Conservation (phyloP, 306 rosid species). For the Herpetospermum pedunculosum region DNA sequence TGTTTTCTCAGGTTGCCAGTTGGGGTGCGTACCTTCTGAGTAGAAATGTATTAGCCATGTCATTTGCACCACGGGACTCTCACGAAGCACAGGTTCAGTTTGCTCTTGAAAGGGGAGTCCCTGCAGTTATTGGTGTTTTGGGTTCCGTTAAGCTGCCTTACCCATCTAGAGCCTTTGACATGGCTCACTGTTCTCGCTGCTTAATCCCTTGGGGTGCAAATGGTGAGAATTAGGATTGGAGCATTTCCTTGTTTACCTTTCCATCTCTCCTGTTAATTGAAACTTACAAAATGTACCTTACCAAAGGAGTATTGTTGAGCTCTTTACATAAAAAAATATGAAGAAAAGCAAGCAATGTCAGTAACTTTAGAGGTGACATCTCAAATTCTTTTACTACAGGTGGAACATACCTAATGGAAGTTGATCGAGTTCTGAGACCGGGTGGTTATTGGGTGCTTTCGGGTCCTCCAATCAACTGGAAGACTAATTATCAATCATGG, state of each 20-base stretch:
- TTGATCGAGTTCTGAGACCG: conserved; percentile 92
- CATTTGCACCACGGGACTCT: conserved; percentile 93
- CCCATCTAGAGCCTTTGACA: conserved; percentile 90
- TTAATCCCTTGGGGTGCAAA: conserved; percentile 89
- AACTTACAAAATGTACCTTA: not conserved
- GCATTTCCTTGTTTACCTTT: not conserved
- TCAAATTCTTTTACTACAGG: conserved; percentile 28
- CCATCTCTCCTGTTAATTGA: not conserved
- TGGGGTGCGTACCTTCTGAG: conserved; percentile 97
- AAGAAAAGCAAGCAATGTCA: not conserved
- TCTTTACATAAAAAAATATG: not conserved
- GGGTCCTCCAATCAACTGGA: conserved; percentile 97
- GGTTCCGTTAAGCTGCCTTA: conserved; percentile 82
- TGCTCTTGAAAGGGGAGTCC: conserved; percentile 96
- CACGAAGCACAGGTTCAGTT: conserved; percentile 98
- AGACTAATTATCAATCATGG: conserved; percentile 65
- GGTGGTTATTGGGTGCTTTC: conserved; percentile 99
- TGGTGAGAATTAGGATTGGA: conserved; percentile 36
- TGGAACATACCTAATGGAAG: conserved; percentile 85
- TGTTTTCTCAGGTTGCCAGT: conserved; percentile 72
- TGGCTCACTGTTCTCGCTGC: conserved; percentile 99
- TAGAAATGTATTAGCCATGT: conserved; percentile 83
- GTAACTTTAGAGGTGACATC: not conserved
- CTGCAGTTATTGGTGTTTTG: conserved; percentile 87
- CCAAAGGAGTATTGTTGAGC: not conserved